Base-by-base conservation (phyloP, 768 basidiomycete species). In the Lactifluus pinguis region DNA sequence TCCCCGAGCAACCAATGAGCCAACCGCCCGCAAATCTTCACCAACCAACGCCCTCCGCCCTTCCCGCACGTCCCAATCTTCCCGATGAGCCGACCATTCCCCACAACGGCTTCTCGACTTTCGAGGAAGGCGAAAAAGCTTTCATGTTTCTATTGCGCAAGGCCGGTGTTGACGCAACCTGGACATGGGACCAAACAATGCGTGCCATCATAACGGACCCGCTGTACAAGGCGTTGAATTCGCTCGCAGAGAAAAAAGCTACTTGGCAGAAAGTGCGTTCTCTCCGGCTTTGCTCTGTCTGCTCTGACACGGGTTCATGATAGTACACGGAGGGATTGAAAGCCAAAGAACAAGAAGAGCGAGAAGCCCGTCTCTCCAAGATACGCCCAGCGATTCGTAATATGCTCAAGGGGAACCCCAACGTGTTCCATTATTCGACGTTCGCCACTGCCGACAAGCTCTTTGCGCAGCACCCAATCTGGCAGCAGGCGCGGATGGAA, bases 161-260 rank as follows among this genome's bases (percentile, higher is more conserved):
- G 74, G 87, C 90, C 49, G 91, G 91, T 36, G 89, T 98, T 47
- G 91, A 92, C 73, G 85, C 88, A 49, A 86, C 81, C 65, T 98
- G 92, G 90, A 92, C 92, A 39, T 99, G 97, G 97, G 97, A 99
- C 72, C 86, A 91, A 76, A 93, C 94, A 55, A 97, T 98, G 91
- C 83, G 95, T 70, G 89, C 92, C 68, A 93, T 97, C 73, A 95
- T 99, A 74, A 98, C 93, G 68, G 95, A 98, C 77, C 95, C 97
- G 48, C 74, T 97, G 65, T 99, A 98, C 76, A 95, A 92, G 76
- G 88, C 93, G 48, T 79, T 99, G 62, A 89, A 89, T 70, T 92
- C 89, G 49, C 79, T 98, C 51, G 92, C 92, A 15, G 94, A 99
- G 75, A 95, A 94, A 76, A 98, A 97, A 76, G 77, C 85, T 57